phyloP scores from a whole-genome alignment of 306 rosid genomes.

The Gastrolobium villosum region DNA sequence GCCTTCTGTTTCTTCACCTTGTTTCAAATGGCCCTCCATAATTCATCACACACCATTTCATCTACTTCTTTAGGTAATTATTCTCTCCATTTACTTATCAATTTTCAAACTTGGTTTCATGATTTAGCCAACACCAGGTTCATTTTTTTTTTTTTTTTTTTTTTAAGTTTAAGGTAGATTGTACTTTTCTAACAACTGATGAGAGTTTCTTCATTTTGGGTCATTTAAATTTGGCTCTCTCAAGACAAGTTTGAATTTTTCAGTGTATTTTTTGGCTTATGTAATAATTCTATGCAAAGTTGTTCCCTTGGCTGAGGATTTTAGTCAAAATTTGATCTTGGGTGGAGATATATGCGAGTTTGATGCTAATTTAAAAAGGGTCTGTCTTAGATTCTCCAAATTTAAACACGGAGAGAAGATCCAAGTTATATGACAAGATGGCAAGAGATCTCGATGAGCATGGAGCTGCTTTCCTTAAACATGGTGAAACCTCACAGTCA shows the following conservation, averaged over 20 bases:
- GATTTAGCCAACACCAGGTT: background rate
- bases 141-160: background rate
- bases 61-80: slow-evolving; percentile 53
- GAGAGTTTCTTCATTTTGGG: slow-evolving; percentile 20
- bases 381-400: slow-evolving; percentile 54
- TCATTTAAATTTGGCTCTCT: slow-evolving; percentile 10
- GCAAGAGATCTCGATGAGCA: slow-evolving; percentile 79
- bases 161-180: background rate
- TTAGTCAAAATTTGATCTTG: slow-evolving; percentile 45
- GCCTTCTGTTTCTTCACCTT: slow-evolving; percentile 67
- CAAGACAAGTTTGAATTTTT: background rate
- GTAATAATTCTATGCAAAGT: background rate
- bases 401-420: slow-evolving; percentile 64
- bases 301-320: slow-evolving; percentile 16
- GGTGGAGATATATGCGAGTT: slow-evolving; percentile 20
- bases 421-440: slow-evolving; percentile 81
- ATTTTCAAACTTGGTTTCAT: slow-evolving; percentile 7
- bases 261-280: background rate
- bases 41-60: slow-evolving; percentile 47
- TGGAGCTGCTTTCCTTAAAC: slow-evolving; percentile 81
- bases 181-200: background rate
- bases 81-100: background rate
- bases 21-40: slow-evolving; percentile 68
- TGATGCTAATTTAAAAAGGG: slow-evolving; percentile 35
- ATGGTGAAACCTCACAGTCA: slow-evolving; percentile 93